These are phyloP conservation scores for Halophytophthora polymorphica DNA, from an alignment of 352 stramenopile species.

Conservation along the genomic window DNA sequence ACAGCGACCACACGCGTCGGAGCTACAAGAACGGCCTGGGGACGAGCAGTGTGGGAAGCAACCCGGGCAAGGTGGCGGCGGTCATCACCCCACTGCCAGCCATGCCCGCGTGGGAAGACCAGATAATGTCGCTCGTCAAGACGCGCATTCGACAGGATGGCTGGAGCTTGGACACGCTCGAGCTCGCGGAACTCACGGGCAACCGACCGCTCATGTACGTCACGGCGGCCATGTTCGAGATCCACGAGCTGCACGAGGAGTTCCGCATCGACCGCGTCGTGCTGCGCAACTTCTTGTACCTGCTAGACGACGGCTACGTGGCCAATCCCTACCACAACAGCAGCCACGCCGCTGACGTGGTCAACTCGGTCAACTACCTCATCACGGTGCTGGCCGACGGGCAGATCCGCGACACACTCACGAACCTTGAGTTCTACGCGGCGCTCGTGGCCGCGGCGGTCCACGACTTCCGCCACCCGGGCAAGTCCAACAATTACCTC, in stretches of 20 bases:
- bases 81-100: conserved; percentile 39
- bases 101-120: conserved; percentile 64
- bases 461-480: conserved; percentile 83
- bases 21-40: conserved; percentile 56
- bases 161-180: conserved; percentile 69
- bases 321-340: conserved; percentile 82
- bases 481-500: conserved; percentile 85
- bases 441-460: conserved; percentile 76
- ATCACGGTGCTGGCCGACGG: conserved; percentile 67
- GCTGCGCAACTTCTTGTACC: conserved; percentile 76
- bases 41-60: conserved; percentile 14
- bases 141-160: conserved; percentile 55
- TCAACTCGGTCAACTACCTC: conserved; percentile 83
- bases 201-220: conserved; percentile 79
- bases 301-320: conserved; percentile 73
- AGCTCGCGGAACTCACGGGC: conserved; percentile 62
- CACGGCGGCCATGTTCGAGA: conserved; percentile 72
- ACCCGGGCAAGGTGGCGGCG: conserved; percentile 6
- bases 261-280: conserved; percentile 72
- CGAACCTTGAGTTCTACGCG: conserved; percentile 78
- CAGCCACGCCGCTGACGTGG: conserved; percentile 72
- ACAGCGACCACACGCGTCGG: conserved; percentile 45
- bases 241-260: conserved; percentile 75
- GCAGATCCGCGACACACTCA: conserved; percentile 69
- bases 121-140: conserved; percentile 45